These are phyloP conservation scores for Sesbania bispinosa DNA, from an alignment of 306 rosid species.

Conservation along the genomic window DNA sequence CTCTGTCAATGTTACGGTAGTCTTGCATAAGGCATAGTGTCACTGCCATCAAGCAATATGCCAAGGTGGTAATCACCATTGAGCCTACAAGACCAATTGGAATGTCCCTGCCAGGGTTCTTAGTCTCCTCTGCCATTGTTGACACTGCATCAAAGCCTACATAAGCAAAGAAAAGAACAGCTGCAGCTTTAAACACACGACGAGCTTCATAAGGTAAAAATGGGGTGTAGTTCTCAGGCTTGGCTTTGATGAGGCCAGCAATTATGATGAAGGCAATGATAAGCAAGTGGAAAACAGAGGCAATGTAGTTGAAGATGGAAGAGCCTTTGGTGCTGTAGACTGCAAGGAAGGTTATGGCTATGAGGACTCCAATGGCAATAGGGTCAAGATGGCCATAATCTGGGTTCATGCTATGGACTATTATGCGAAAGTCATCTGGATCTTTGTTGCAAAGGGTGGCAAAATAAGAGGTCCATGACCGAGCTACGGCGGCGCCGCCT, in stretches of 20 bases:
- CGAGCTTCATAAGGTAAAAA: conserved; percentile 42
- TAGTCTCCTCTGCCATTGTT: conserved; percentile 90
- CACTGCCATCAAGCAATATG: conserved; percentile 54
- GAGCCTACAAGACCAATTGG: conserved; percentile 85
- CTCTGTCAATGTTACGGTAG: background rate
- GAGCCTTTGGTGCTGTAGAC: conserved; percentile 77
- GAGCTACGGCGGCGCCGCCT: conserved; percentile 69
- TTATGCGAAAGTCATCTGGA: conserved; percentile 57
- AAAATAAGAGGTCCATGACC: conserved; percentile 87
- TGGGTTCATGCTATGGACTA: background rate
- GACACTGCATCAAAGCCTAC: conserved; percentile 80
- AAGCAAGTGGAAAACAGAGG: conserved; percentile 54
- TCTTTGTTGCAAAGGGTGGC: conserved; percentile 59
- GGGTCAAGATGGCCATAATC: conserved; percentile 64
- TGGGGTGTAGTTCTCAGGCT: conserved; percentile 36
- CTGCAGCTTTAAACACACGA: conserved; percentile 60
- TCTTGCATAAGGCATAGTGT: conserved; percentile 79
- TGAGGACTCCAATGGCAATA: conserved; percentile 50
- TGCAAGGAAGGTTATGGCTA: conserved; percentile 43
- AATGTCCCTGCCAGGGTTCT: conserved; percentile 70
- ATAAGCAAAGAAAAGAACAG: conserved; percentile 84
- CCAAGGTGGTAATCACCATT: conserved; percentile 46
- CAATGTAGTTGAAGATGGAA: conserved; percentile 74
- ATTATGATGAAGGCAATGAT: conserved; percentile 66
- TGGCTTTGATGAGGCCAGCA: conserved; percentile 65